Percentiles rank a stretch among this genome's conserved stretches.
phyloP scores from a whole-genome alignment of 1,284 basidiomycete genomes.

The Apiotrichum sp. region DNA sequence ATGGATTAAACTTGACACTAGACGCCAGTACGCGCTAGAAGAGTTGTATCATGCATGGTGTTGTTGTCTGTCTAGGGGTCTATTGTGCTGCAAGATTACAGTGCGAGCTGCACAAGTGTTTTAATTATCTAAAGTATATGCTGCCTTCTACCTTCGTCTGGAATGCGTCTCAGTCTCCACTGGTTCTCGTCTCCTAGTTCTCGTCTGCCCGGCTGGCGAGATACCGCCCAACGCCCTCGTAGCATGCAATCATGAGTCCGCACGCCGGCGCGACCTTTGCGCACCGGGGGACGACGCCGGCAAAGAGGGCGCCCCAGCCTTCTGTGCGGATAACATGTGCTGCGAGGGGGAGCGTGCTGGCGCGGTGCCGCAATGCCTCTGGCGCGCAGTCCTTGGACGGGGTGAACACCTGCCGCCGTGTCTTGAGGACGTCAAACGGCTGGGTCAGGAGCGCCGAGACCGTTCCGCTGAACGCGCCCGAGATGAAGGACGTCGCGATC shows the following conservation, averaged over 20 bases:
- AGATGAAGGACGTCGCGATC: conserved; percentile 39
- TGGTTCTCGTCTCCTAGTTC: not conserved
- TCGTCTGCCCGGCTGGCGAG: conserved; percentile 25
- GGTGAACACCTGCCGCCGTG: conserved; percentile 69
- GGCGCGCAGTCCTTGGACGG: conserved; percentile 54
- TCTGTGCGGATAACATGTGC: conserved; percentile 69
- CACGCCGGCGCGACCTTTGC: conserved; percentile 98
- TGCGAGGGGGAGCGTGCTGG: conserved; percentile 57
- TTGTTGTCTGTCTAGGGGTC: conserved; percentile 5
- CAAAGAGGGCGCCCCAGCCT: conserved; percentile 70
- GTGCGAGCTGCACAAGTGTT: not conserved
- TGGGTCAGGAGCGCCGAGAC: conserved; percentile 83
- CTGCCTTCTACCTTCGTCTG: not conserved
- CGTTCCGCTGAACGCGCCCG: conserved; percentile 44
- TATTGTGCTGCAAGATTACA: not conserved
- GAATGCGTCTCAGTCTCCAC: not conserved
- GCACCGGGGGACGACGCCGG: conserved; percentile 78
- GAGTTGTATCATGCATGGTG: conserved; percentile 9
- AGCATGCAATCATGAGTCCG: conserved; percentile 77
- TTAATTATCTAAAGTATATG: not conserved
- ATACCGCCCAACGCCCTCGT: conserved; percentile 61
- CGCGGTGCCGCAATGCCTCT: conserved; percentile 38
- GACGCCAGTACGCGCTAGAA: conserved; percentile 1
- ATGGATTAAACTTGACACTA: conserved; percentile 12
- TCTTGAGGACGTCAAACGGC: conserved; percentile 95